phyloP scores from a whole-genome alignment of 192 early-diverging fungal genomes.

The Nowakowskiella sp. region DNA sequence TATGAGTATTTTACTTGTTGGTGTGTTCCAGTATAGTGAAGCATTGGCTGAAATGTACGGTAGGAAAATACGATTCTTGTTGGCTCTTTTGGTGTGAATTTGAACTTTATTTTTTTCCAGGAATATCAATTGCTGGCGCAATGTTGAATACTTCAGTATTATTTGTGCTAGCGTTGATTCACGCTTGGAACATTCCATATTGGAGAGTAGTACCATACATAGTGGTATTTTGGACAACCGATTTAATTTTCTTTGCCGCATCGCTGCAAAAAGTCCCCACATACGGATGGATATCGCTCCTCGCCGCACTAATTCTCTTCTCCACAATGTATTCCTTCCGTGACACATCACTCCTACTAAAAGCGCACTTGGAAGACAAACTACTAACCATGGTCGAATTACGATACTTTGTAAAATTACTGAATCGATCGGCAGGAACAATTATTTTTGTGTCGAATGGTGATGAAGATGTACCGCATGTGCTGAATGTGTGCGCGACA shows the following conservation, averaged over 20 bases:
- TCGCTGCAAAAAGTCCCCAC: conserved; percentile 21
- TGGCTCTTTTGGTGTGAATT: conserved; percentile 6
- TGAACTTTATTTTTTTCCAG: conserved; percentile 1
- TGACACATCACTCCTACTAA: conserved; percentile 24
- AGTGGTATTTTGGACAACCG: conserved; percentile 16
- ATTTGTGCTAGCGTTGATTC: conserved; percentile 27
- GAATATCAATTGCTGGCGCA: conserved; percentile 25
- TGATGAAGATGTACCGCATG: conserved; percentile 38
- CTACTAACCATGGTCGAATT: conserved; percentile 28
- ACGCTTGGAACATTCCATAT: conserved; percentile 19
- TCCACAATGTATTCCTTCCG: conserved; percentile 32
- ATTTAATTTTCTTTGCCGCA: conserved; percentile 21
- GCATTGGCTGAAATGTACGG: conserved; percentile 39
- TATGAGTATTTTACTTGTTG: conserved; percentile 25
- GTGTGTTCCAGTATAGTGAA: conserved; percentile 27
- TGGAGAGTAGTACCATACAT: conserved; percentile 20
- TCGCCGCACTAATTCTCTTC: conserved; percentile 20
- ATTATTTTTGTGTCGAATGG: conserved; percentile 34
- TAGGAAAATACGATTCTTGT: conserved; percentile 11
- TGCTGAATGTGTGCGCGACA: conserved; percentile 32
- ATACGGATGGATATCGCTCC: conserved; percentile 25
- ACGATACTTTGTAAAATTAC: conserved; percentile 22
- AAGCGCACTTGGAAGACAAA: conserved; percentile 15
- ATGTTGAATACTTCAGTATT: conserved; percentile 29
- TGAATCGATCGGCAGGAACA: conserved; percentile 27